Evolutionary conservation across 2,329 filamentous ascomycete species (phyloP).

Genomic region (Epichloe coenophiala): DNA sequence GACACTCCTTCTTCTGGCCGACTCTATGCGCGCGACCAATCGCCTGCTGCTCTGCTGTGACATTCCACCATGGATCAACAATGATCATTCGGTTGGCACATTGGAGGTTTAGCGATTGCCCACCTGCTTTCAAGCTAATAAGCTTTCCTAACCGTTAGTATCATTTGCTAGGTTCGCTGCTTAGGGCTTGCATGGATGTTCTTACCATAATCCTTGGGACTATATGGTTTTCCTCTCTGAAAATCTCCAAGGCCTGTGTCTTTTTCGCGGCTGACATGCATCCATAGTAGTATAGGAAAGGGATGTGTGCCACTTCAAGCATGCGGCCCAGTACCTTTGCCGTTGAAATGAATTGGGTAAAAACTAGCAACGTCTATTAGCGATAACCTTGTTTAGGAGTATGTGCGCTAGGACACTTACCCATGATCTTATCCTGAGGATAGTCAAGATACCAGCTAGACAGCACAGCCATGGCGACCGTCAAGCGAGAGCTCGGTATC

Average conservation of each 20-base stretch:
- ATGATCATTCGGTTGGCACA: conserved; percentile 39
- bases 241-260: conserved; percentile 9
- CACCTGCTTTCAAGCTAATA: conserved; percentile 20
- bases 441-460: conserved; percentile 17
- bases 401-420: conserved; percentile 10
- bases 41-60: conserved; percentile 46
- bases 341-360: conserved; percentile 20
- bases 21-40: conserved; percentile 48
- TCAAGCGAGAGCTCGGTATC: conserved; percentile 19
- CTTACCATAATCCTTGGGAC: conserved; percentile 23
- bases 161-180: background rate
- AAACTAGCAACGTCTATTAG: conserved; percentile 15
- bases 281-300: conserved; percentile 26
- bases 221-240: conserved; percentile 2
- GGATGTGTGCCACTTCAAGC: conserved; percentile 14
- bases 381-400: fast-evolving
- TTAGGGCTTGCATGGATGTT: conserved; percentile 7
- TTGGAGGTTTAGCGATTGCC: conserved; percentile 26
- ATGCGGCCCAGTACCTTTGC: conserved; percentile 22
- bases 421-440: conserved; percentile 26
- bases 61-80: conserved; percentile 50
- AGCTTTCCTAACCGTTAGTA: conserved; percentile 15
- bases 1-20: conserved; percentile 47
- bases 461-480: conserved; percentile 17
- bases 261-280: conserved; percentile 9